phyloP scores from a whole-genome alignment of 257 asterid genomes.

The Solanum ossicruentum region DNA sequence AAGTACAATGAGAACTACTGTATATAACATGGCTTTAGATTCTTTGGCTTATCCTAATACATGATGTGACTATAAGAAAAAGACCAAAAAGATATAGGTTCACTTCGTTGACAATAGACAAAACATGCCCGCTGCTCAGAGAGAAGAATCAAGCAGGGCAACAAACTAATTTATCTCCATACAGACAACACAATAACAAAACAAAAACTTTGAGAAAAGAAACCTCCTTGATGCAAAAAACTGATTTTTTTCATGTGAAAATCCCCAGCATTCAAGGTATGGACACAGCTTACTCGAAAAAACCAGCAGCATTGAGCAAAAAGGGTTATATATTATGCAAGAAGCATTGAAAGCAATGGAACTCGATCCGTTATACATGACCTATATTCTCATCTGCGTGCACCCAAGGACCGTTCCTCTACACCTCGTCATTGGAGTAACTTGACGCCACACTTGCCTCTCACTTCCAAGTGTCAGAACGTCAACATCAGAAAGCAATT shows the following conservation, averaged over 20 bases:
- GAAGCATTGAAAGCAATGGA: constrained; percentile 1
- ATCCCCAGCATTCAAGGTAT: background rate
- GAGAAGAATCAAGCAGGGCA: background rate
- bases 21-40: background rate
- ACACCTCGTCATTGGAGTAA: constrained; percentile 82
- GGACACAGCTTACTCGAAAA: background rate
- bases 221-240: background rate
- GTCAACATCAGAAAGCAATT: constrained; percentile 60
- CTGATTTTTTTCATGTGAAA: background rate
- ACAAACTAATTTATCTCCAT: background rate
- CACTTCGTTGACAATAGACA: background rate
- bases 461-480: constrained; percentile 66
- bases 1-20: background rate
- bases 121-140: background rate
- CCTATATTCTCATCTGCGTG: constrained; percentile 67
- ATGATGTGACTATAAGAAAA: background rate
- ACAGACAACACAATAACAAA: background rate
- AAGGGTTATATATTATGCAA: background rate
- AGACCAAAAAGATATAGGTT: background rate
- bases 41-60: background rate
- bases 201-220: background rate
- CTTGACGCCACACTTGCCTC: constrained; percentile 75
- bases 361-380: background rate
- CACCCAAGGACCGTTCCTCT: constrained; percentile 87
- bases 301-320: background rate